These are phyloP conservation scores for Pleurotus djamor DNA, from an alignment of 768 basidiomycete species.

Conservation along the genomic window DNA sequence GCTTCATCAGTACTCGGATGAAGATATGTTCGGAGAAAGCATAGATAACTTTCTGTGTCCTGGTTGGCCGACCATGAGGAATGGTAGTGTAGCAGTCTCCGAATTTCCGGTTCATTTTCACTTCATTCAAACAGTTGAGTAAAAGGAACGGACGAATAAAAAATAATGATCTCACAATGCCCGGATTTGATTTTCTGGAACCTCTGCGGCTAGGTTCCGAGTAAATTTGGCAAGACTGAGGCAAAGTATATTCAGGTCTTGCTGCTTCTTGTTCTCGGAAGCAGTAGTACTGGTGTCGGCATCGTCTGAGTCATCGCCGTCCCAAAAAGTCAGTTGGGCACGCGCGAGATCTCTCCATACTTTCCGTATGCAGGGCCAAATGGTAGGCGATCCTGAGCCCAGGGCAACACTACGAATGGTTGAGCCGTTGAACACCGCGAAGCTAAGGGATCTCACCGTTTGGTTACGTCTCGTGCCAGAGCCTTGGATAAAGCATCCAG, in stretches of 20 bases:
- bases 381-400: slow-evolving; percentile 31
- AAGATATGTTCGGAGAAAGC: background rate
- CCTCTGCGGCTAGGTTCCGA: slow-evolving; percentile 80
- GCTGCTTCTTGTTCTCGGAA: slow-evolving; percentile 19
- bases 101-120: slow-evolving; percentile 67
- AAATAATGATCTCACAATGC: slow-evolving; percentile 59
- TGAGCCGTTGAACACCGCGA: background rate
- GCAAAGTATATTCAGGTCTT: slow-evolving; percentile 36
- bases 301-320: slow-evolving; percentile 43
- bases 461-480: slow-evolving; percentile 44
- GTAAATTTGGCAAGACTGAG: slow-evolving; percentile 72
- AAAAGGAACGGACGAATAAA: background rate
- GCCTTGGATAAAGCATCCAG: slow-evolving; percentile 51
- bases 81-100: slow-evolving; percentile 65
- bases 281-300: slow-evolving; percentile 20
- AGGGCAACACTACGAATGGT: slow-evolving; percentile 25
- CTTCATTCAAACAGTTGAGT: slow-evolving; percentile 29
- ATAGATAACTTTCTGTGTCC: slow-evolving; percentile 49
- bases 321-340: slow-evolving; percentile 50
- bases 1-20: slow-evolving; percentile 3
- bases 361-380: slow-evolving; percentile 55
- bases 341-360: slow-evolving; percentile 55
- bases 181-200: slow-evolving; percentile 64
- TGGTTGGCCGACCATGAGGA: slow-evolving; percentile 75
- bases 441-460: slow-evolving; percentile 26